phyloP scores from a whole-genome alignment of 2,329 filamentous ascomycete species.

The Parasarocladium wereldwijsianum region DNA sequence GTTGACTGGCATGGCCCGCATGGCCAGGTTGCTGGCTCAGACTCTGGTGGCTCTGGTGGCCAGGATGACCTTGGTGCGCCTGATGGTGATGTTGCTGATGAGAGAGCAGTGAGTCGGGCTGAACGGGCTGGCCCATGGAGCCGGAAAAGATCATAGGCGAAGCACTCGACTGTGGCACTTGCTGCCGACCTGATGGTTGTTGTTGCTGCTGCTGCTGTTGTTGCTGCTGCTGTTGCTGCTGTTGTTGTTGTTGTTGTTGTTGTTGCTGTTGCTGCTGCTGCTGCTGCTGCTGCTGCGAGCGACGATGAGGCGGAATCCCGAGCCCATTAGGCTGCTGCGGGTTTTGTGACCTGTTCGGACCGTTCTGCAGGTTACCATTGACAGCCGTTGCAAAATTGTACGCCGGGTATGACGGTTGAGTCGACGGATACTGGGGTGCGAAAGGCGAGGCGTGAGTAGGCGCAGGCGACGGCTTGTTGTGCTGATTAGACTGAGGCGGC shows the following conservation, averaged over 20 bases:
- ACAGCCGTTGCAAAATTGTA: constrained; percentile 33
- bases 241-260: constrained; percentile 12
- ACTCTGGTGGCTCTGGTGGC: constrained; percentile 12
- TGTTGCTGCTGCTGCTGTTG: constrained; percentile 28
- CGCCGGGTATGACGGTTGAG: too few species aligned
- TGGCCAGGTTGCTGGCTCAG: constrained; percentile 16
- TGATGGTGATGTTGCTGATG: constrained; percentile 23
- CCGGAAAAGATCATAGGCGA: constrained; percentile 22
- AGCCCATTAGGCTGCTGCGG: constrained; percentile 33
- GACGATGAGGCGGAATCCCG: constrained; percentile 27
- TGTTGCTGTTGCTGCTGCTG: constrained; percentile 13
- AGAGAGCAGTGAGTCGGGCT: constrained; percentile 26
- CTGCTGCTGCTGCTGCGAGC: constrained; percentile 17
- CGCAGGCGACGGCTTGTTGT: constrained; percentile 40
- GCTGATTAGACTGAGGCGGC: constrained; percentile 31
- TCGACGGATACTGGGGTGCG: too few species aligned
- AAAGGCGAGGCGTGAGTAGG: constrained; percentile 41
- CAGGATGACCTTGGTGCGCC: constrained; percentile 10
- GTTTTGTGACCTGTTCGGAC: constrained; percentile 29
- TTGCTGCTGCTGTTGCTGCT: constrained; percentile 15
- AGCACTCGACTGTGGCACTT: constrained; percentile 21
- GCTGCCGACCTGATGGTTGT: constrained; percentile 22
- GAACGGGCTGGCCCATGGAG: constrained; percentile 25
- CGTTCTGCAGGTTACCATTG: constrained; percentile 31
- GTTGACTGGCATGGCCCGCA: constrained; percentile 10